These are phyloP conservation scores for Metschnikowia drakensbergensis DNA, from an alignment of 805 yeast genomes.

Conservation along the genomic window DNA sequence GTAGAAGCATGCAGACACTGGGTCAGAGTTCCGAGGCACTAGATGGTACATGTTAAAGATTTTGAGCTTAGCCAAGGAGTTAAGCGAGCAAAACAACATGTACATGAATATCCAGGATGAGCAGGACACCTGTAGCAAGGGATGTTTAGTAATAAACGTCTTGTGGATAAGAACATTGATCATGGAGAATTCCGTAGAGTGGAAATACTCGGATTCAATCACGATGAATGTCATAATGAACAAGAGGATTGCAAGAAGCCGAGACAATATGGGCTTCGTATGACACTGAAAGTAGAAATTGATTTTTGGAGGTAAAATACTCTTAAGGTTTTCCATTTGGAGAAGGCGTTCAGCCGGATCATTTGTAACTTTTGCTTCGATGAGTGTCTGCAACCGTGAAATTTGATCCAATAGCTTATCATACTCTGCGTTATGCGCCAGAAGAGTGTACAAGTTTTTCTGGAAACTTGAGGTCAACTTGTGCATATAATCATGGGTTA, in stretches of 20 bases:
- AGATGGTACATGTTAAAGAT: constrained; percentile 75
- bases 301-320: constrained; percentile 6
- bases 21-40: constrained; percentile 67
- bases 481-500: constrained; percentile 44
- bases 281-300: constrained; percentile 32
- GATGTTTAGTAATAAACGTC: constrained; percentile 25
- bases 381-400: constrained; percentile 9
- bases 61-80: constrained; percentile 61
- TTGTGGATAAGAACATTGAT: constrained; percentile 46
- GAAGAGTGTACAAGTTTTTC: constrained; percentile 46
- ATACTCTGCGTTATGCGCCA: constrained; percentile 58
- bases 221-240: constrained; percentile 48
- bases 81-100: constrained; percentile 66
- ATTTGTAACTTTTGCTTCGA: constrained; percentile 19
- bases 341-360: constrained; percentile 14
- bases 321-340: constrained; percentile 4
- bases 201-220: constrained; percentile 71
- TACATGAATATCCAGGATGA: constrained; percentile 48
- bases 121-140: constrained; percentile 30
- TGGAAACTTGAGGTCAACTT: constrained; percentile 51
- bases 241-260: constrained; percentile 42
- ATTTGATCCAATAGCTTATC: constrained; percentile 46
- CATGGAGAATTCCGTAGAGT: constrained; percentile 62
- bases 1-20: constrained; percentile 71
- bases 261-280: constrained; percentile 44